Evolutionary conservation across 345 rosid species (phyloP), one percentile per base, ranked within the genome.

Genomic region (Pistacia atlantica): DNA sequence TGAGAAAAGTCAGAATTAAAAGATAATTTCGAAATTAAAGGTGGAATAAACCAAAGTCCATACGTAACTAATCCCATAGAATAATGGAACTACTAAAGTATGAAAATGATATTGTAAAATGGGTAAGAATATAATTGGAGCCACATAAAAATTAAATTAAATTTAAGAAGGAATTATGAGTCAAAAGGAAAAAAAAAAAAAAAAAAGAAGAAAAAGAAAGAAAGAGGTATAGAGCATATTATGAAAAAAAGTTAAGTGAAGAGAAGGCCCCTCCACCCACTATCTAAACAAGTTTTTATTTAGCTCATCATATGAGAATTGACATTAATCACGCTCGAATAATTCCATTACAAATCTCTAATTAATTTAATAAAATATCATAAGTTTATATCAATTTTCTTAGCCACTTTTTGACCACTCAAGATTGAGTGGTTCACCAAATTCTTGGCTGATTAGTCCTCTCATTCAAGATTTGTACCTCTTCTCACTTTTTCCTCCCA

Each of bases 201-300:
- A 42, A 25, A 28, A 59, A 77, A 20, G 73, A 86, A 25, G 1
- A 25, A 25, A 25, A 78, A 75, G 75, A 17, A 70, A 83, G 72
- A 72, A 77, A 20, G 73, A 86, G 80, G 78, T 82, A 81, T 37
- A 45, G 75, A 81, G 89, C 82, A 86, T 83, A 83, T 79, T 60
- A n/a, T 14, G 75, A 73, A 74, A 62, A 42, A 75, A 28, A 17
- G 59, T 42, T 18, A 55, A 68, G 67, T 33, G 75, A 45, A 65
- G 16, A 18, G 28, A 48, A 77, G 76, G 75, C 20, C 84, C 83
- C 82, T 74, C 82, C 74, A 74, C 66, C 82, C 83, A 80, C 82
- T 78, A 65, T 38, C 61, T 54, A 65, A 69, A 18, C 63, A 55
- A 63, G 75, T 64, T 73, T 59, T 65, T 80, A 77, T 77, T 72